Conservation (phyloP, 257 asterid genomes). For the Forsythia suspensa region DNA sequence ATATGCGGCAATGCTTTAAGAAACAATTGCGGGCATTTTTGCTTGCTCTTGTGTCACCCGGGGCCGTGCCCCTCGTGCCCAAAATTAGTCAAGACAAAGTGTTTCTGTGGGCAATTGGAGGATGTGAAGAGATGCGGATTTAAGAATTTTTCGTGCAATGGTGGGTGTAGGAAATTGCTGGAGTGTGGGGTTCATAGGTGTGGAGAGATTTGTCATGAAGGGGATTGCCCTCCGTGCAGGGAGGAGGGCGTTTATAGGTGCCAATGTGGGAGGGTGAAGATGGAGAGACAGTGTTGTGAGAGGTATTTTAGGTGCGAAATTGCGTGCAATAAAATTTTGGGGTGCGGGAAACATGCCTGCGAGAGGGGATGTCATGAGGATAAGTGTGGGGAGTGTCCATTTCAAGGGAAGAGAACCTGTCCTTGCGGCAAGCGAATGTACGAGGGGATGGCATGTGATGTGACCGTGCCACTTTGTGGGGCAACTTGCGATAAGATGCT, state of each 20-base stretch:
- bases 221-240: constrained; percentile 67
- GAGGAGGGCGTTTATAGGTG: constrained; percentile 58
- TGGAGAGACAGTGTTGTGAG: constrained; percentile 71
- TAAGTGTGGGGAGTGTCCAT: constrained; percentile 77
- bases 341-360: constrained; percentile 80
- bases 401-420: constrained; percentile 83
- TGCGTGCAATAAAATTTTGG: constrained; percentile 61
- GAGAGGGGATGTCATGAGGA: constrained; percentile 83
- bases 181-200: constrained; percentile 74
- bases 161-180: constrained; percentile 50
- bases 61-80: constrained; percentile 98
- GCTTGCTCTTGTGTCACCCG: constrained; percentile 82
- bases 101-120: constrained; percentile 73
- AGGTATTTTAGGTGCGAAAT: constrained; percentile 70
- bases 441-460: constrained; percentile 88
- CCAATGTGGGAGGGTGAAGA: constrained; percentile 67
- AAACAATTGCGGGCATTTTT: constrained; percentile 77
- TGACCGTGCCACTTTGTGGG: constrained; percentile 68
- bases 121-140: constrained; percentile 89
- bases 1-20: constrained; percentile 69
- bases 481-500: constrained; percentile 72
- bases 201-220: constrained; percentile 72
- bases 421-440: constrained; percentile 84
- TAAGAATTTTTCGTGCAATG: constrained; percentile 71
- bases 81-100: constrained; percentile 59